Base-by-base conservation (phyloP, 1,284 basidiomycete species). In the Trichosporon inkin region DNA sequence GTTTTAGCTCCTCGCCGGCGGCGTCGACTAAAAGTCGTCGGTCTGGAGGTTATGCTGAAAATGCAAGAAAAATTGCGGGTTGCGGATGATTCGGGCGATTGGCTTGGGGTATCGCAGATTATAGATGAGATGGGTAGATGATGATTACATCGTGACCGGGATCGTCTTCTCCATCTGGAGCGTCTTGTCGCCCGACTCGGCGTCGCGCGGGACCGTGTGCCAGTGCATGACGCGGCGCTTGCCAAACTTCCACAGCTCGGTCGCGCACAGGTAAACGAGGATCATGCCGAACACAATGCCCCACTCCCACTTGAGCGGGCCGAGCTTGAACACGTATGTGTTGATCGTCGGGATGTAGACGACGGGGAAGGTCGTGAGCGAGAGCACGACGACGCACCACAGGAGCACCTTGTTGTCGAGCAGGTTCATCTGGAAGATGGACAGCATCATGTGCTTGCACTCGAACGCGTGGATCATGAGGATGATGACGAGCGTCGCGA, bases 341-440 rank as follows among this genome's bases (percentile, higher is more conserved):
- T 73, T 76, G 70, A 79, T 76, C 16, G 62, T 62, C 8, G 78
- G 78, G 41, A 79, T 79, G 68, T 79, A 78, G 38, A 79, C 69
- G 51, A 77, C 64, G 28, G 75, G 77, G 71, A 77, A 78, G 22
- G 72, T 73, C 17, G 67, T 58, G 36, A 77, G 67, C 2, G 68
- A 58, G 24, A 78, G 67, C 11, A 71, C 73, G 37, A 77, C 70
- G 49, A 71, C 71, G 57, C 72, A 80, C 80, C 81, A 84, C 38
- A 85, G 77, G 16, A 85, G 77, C 39, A 84, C 74, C 65, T 81
- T 82, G 75, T 86, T 85, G 56, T 78, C 80, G 70, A 79, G 77
- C 11, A 84, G 67, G 68, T 85, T 81, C 66, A 82, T 79, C 68
- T 80, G 77, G 70, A 83, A 82, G 20, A 81, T 55, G 17, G 72